Evolutionary conservation across 306 rosid genomes (phyloP).

Genomic region (Prinsepia uniflora): DNA sequence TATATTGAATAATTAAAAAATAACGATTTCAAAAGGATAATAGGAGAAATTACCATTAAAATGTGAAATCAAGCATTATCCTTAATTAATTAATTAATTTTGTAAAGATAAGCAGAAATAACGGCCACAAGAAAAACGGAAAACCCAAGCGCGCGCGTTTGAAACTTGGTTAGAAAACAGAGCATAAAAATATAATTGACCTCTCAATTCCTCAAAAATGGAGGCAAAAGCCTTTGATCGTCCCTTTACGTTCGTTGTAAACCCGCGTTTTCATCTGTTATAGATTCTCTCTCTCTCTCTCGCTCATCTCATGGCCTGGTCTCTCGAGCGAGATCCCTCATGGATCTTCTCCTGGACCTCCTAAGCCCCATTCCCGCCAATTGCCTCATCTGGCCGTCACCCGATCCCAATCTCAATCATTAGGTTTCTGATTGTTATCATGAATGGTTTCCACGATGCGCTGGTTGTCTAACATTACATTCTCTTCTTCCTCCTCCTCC

Average conservation of each 20-base stretch:
- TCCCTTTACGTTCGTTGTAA: not conserved
- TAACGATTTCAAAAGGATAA: no score
- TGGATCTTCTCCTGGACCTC: slow-evolving; percentile 12
- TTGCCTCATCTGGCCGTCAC: not conserved
- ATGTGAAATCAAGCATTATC: no score
- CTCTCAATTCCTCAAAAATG: not conserved
- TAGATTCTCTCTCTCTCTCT: no score
- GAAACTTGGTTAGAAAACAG: not conserved
- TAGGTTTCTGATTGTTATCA: not conserved
- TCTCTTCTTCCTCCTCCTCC: no score
- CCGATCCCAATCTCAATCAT: not conserved
- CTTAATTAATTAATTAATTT: no score
- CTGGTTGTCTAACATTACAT: slow-evolving; percentile 61
- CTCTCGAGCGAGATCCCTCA: not conserved
- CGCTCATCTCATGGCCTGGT: not conserved
- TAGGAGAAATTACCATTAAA: no score
- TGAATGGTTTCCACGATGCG: slow-evolving; percentile 41
- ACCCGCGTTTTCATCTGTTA: not conserved
- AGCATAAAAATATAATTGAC: not conserved
- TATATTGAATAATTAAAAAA: no score
- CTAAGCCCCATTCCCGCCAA: not conserved
- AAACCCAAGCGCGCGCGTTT: not conserved
- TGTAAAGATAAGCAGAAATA: not conserved
- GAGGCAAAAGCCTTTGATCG: not conserved
- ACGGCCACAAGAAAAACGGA: not conserved